Base-by-base conservation (phyloP, 1,139 yeast species). In the Protomyces inouyei region DNA sequence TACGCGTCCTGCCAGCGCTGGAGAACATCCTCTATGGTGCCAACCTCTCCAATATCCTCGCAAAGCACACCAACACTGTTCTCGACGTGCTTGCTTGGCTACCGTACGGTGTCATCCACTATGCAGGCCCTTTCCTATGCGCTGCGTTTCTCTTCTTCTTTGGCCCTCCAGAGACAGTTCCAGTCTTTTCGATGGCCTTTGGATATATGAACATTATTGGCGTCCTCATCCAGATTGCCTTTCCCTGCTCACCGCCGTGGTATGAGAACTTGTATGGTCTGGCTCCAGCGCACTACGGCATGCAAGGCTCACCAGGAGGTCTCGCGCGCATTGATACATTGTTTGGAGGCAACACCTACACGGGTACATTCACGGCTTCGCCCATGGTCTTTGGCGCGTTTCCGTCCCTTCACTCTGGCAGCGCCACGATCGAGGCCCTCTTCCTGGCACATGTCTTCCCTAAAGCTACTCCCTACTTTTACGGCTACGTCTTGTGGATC, bases 191-290 rank as follows among this genome's bases (percentile, higher is more conserved):
- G 3, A 89, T 91, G 79, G 95, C 97, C 8, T 91, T 93, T 77
- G 99, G 99, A n/a, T 92, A 88, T 78, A 88, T 93, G 95, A 93
- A 92, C 76, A 78, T 91, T 70, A 73, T 84, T 57, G 98, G 98
- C 54, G 98, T 93, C 28, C 73, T 85, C 57, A 82, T 83, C 66
- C 98, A 93, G 77, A 82, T 90, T 69, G 70, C 85, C 36, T 91
- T 90, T 75, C 98, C 98, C 2, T 90, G 96, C 60, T 97, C 98
- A 67, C 96, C 99, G 40, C 99, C 99, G 43, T 93, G 99, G 99
- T 93, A 95, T 75, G 91, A 91, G 74, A 84, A 84, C 69, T 76
- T 86, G 61, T 86, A 93, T 73, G 97, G 97, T 0, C 81, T 92
- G 68, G 85, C 85, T 68, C 95, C 97, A 25, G 98, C 98, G 5